Evolutionary conservation across 257 asterid species (phyloP), one percentile per base, ranked within the genome.

Genomic region (Forsythia suspensa): DNA sequence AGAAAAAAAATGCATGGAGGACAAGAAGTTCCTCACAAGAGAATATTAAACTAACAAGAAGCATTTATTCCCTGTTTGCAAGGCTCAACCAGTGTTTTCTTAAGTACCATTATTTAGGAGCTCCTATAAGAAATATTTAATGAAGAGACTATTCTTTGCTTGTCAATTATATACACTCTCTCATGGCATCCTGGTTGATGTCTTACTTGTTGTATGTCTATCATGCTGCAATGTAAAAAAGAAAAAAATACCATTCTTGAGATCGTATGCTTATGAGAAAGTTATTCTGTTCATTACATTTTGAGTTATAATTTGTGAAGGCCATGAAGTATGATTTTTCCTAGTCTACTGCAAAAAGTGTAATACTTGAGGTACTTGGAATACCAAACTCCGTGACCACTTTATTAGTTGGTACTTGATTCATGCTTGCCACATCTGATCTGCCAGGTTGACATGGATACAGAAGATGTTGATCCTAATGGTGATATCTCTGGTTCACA

Each of bases 391-490:
- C 2, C 2, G 6, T 11, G 40, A 63, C 18, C 24, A 3, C 16
- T 9, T 63, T 63, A 63, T 63, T 63, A 8, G 6, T 29, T 29
- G 40, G 18, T 9, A 29, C 39, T 63, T 63, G 70, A 24, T 63
- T 63, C 40, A 12, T 63, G 15, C 70, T 29, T 63, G 38, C 46
- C 44, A 59, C 65, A 40, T 57, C 71, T 67, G 70, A 82, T 73
- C 51, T 83, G 55, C 67, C 92, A 95, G 99, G 98, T 95, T 79
- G 99, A 93, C 83, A 95, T 95, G 99, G 99, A 95, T 86, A 91
- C 88, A 74, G 99, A 90, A 81, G 99, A 95, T 79, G 91, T 80
- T 57, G 88, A 87, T 80, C 48, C 80, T 51, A 51, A 65, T 43
- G 82, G 84, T 72, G 88, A 74, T 66, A 67, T 79, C 77, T 77